Evolutionary conservation across 495 filamentous ascomycete genomes (phyloP), one percentile per base, ranked within the genome.

Genomic region (Podospora comata): DNA sequence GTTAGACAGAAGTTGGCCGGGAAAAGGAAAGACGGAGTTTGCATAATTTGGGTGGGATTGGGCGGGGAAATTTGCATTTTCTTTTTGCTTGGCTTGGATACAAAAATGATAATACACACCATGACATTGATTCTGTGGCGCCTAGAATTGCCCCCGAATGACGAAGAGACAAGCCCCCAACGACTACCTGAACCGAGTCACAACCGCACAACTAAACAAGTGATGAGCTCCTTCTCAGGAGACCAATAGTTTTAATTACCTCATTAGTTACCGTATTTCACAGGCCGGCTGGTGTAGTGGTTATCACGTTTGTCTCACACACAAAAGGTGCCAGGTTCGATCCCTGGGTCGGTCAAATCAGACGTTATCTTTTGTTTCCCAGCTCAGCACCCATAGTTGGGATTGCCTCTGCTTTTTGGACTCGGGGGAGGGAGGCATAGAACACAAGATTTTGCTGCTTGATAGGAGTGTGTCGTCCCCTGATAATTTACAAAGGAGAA

Each of bases 271-370:
- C 1, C 39, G 16, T 48, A 48, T 9, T 48, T 48, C 39, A 48
- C 39, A 48, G 69, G 69, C 65, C 69, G 69, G 26, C 65, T 73
- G 71, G 70, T 74, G 70, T 71, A 70, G 70, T 71, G 67, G 72
- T 69, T 72, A 72, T 74, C 68, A 71, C 72, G 70, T 74, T 68
- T 68, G 70, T 68, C 67, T 74, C 69, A 70, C 72, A 70, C 71
- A 66, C 68, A 68, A 66, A 70, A 73, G 71, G 71, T 73, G 68
- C 66, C 71, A 70, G 68, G 71, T 73, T 73, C 71, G 71, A 73
- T 68, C 71, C 71, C 68, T 70, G 68, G 68, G 69, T 68, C 66
- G 71, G 67, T 70, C 71, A 73, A 55, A 48, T 48, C 9, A 16
- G 11, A 48, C 18, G 39, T 48, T 48, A 32, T 48, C 39, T 48